These are phyloP conservation scores for Pyrenula aspistea DNA, from an alignment of 495 filamentous ascomycete species.

Conservation along the genomic window DNA sequence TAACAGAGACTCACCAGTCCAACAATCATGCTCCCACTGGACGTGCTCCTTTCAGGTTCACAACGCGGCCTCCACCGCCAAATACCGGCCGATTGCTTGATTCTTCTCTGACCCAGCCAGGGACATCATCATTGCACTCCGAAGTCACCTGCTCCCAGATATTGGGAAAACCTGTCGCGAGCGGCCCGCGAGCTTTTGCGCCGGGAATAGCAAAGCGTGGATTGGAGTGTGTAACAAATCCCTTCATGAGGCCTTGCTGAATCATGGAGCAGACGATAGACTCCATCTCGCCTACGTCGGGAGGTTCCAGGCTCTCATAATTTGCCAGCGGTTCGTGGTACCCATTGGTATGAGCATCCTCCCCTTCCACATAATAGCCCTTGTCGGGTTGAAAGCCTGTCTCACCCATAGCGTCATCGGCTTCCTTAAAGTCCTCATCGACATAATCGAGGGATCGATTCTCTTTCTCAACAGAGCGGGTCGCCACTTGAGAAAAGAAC, in stretches of 20 bases:
- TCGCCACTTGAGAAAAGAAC: background rate
- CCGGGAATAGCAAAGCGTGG: slow-evolving; percentile 73
- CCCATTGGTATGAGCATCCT: background rate
- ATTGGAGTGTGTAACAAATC: slow-evolving; percentile 70
- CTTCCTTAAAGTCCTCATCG: background rate
- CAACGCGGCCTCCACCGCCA: slow-evolving; percentile 30
- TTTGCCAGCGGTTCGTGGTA: background rate
- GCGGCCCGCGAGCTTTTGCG: slow-evolving; percentile 47
- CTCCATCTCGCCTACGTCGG: slow-evolving; percentile 54
- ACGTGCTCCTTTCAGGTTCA: slow-evolving; percentile 39
- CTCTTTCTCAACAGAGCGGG: background rate
- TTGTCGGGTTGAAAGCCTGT: background rate
- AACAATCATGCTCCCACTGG: slow-evolving; percentile 31
- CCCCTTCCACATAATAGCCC: background rate
- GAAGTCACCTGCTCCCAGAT: slow-evolving; percentile 43
- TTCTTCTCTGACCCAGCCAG: slow-evolving; percentile 41
- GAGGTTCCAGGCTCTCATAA: background rate
- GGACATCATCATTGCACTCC: slow-evolving; percentile 33
- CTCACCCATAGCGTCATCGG: background rate
- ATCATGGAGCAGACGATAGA: slow-evolving; percentile 63
- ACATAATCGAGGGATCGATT: background rate
- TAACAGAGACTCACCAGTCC: no score
- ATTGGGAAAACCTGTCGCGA: slow-evolving; percentile 52
- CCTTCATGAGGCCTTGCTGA: slow-evolving; percentile 71
- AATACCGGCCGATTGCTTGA: slow-evolving; percentile 2